phyloP scores from a whole-genome alignment of 345 rosid species.

The Erodium maritimum region DNA sequence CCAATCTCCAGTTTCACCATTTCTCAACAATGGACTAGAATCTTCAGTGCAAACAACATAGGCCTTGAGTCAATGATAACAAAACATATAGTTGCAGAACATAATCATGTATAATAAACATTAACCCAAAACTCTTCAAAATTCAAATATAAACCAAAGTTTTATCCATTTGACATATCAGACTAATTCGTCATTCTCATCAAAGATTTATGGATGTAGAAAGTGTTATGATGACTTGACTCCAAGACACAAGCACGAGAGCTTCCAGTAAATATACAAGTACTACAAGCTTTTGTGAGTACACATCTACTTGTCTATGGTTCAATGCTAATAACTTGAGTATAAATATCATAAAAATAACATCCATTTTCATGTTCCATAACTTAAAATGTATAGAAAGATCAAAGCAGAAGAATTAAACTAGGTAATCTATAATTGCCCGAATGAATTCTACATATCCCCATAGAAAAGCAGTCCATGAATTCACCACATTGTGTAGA shows the following conservation, averaged over 20 bases:
- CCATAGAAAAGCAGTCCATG: background rate
- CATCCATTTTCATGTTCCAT: too few relatives aligned
- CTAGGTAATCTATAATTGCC: background rate
- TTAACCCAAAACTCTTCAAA: background rate
- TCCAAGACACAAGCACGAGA: background rate
- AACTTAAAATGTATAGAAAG: too few relatives aligned
- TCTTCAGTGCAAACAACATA: constrained; percentile 31
- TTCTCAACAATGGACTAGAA: constrained; percentile 94
- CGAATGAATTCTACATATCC: background rate
- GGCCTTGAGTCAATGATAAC: background rate
- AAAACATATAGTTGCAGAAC: background rate
- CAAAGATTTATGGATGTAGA: background rate
- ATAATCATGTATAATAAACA: background rate
- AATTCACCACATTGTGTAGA: too few relatives aligned
- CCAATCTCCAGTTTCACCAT: constrained; percentile 99
- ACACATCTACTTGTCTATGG: background rate
- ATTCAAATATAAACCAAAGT: background rate
- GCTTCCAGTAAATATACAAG: background rate
- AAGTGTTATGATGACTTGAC: too few relatives aligned
- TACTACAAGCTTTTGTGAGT: background rate
- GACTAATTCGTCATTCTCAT: background rate
- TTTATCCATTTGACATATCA: too few relatives aligned
- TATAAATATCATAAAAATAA: too few relatives aligned
- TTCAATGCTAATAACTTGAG: background rate
- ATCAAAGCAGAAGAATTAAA: too few relatives aligned